These are phyloP conservation scores for Camellia oleifera DNA, from an alignment of 179 eudicot species.

Conservation along the genomic window DNA sequence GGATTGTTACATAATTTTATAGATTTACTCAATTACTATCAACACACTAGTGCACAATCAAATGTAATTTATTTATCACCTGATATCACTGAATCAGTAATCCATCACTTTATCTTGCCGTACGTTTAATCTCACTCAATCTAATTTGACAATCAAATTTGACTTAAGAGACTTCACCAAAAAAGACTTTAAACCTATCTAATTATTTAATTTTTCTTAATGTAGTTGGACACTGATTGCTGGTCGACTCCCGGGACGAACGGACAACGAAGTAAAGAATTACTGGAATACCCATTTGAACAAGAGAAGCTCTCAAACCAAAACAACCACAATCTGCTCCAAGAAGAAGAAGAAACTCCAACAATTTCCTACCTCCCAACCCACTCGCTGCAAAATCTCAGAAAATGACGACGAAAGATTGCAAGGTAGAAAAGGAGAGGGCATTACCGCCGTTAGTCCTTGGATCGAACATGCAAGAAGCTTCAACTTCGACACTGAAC, in stretches of 20 bases:
- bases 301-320: conserved; percentile 12
- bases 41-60: too few species aligned
- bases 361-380: background rate
- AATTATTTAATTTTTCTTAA: background rate
- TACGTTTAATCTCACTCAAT: too few species aligned
- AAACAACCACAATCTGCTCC: background rate
- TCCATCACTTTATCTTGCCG: too few species aligned
- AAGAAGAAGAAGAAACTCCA: background rate
- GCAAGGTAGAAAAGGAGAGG: background rate
- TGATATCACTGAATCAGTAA: too few species aligned
- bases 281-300: conserved; percentile 28
- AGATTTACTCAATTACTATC: too few species aligned
- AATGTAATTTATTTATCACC: too few species aligned
- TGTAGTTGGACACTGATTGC: conserved; percentile 27
- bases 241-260: conserved; percentile 28
- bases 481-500: conserved; percentile 8
- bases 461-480: background rate
- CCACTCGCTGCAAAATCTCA: background rate
- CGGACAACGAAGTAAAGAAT: conserved; percentile 32
- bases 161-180: too few species aligned
- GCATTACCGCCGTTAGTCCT: background rate
- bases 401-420: background rate
- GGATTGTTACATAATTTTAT: too few species aligned
- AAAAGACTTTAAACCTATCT: background rate
- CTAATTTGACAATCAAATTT: too few species aligned